Evolutionary conservation across 768 basidiomycete genomes (phyloP).

Genomic region (Tremella mesenterica): DNA sequence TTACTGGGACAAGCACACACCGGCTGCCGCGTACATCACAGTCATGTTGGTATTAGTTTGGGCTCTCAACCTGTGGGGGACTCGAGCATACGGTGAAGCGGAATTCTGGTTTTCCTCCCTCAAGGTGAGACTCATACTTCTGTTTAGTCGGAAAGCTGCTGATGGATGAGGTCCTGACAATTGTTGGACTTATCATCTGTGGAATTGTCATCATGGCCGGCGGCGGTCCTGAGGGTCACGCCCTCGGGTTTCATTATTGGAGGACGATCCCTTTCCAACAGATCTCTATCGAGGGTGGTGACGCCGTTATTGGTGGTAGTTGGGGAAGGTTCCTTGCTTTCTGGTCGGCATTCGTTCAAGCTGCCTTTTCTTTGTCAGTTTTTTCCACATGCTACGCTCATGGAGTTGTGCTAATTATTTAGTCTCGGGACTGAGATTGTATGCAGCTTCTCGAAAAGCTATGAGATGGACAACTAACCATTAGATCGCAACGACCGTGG

Average conservation of each 20-base stretch:
- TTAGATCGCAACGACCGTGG: conserved; percentile 37
- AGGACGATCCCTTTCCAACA: conserved; percentile 36
- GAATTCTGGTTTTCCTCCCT: conserved; percentile 54
- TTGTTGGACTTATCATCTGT: conserved; percentile 44
- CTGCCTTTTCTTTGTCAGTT: conserved; percentile 37
- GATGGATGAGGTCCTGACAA: too few relatives aligned
- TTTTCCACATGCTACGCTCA: conserved; percentile 10
- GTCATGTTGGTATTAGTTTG: conserved; percentile 39
- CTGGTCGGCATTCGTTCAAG: conserved; percentile 42
- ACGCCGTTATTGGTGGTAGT: conserved; percentile 19
- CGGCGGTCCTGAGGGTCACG: conserved; percentile 39
- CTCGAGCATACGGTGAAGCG: conserved; percentile 48
- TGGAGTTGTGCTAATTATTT: background rate
- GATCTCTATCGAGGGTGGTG: conserved; percentile 27
- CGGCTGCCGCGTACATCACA: conserved; percentile 45
- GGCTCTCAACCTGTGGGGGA: conserved; percentile 47
- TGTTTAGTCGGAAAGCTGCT: too few relatives aligned
- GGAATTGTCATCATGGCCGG: conserved; percentile 41
- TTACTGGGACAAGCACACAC: conserved; percentile 36
- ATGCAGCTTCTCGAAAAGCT: too few relatives aligned
- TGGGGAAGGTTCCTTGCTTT: conserved; percentile 41
- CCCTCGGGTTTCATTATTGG: conserved; percentile 44
- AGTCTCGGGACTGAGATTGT: conserved; percentile 32
- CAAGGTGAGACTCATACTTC: too few relatives aligned
- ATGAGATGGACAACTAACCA: too few relatives aligned